Evolutionary conservation across 345 rosid species (phyloP).

Genomic region (Excoecaria agallocha): DNA sequence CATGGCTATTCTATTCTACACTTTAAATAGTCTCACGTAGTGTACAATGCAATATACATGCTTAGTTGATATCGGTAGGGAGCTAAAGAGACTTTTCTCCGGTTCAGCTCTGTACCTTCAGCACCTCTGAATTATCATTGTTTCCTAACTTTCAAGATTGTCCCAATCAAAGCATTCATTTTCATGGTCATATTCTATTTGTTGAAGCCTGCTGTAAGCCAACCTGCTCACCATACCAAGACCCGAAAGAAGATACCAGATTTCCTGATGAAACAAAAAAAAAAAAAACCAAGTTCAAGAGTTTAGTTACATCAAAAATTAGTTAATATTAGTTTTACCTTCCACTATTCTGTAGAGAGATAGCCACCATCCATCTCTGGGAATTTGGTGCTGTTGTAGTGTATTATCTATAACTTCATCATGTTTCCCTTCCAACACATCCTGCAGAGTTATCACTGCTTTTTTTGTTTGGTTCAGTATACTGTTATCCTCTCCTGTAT

Average conservation of each 20-base stretch:
- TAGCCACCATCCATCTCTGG: conserved; percentile 87
- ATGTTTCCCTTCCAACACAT: conserved; percentile 80
- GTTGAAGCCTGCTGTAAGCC: conserved; percentile 47
- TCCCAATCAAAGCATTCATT: conserved; percentile 55
- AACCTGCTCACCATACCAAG: conserved; percentile 71
- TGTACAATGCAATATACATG: not conserved
- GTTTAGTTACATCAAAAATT: too few species aligned
- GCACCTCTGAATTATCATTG: not conserved
- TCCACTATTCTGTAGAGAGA: conserved; percentile 78
- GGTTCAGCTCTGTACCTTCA: not conserved
- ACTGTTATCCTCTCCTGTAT: conserved; percentile 45
- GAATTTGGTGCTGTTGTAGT: conserved; percentile 44
- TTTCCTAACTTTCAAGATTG: conserved; percentile 35
- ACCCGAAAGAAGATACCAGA: conserved; percentile 44
- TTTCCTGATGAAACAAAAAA: not conserved
- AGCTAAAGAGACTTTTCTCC: not conserved
- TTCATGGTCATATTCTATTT: conserved; percentile 34
- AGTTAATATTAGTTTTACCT: conserved; percentile 42
- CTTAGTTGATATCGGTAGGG: not conserved
- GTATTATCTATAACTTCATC: conserved; percentile 55
- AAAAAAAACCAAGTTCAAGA: too few species aligned
- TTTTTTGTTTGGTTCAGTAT: conserved; percentile 72
- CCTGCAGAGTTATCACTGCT: conserved; percentile 68
- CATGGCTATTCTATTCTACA: too few species aligned
- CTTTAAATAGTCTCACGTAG: not conserved